Evolutionary conservation across 1,284 basidiomycete species (phyloP).

Genomic region (Malassezia arunalokei): DNA sequence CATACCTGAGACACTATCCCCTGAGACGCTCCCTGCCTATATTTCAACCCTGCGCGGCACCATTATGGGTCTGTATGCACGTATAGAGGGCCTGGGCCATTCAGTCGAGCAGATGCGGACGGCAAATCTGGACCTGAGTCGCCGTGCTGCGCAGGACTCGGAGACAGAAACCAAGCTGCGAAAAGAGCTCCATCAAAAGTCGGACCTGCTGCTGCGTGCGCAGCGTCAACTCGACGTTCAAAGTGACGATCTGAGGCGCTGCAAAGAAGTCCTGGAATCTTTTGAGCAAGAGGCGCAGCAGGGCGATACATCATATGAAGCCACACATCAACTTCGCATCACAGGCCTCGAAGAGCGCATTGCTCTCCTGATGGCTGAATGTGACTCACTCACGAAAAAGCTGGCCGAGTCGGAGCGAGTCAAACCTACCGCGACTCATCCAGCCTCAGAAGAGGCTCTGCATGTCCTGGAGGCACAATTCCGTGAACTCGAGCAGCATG

Average conservation of each 20-base stretch:
- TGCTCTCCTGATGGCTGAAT: conserved; percentile 2
- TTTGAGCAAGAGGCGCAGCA: conserved; percentile 33
- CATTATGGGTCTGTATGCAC: conserved; percentile 20
- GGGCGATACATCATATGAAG: conserved; percentile 23
- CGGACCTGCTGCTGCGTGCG: conserved; percentile 18
- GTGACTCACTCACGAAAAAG: neutral
- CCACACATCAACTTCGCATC: conserved; percentile 35
- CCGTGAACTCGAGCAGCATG: conserved; percentile 45
- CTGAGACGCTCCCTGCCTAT: conserved; percentile 20
- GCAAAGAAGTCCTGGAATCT: conserved; percentile 22
- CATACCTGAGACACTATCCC: conserved; percentile 15
- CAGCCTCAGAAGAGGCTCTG: conserved; percentile 3
- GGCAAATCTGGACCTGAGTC: conserved; percentile 19
- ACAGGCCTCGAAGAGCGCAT: conserved; percentile 26
- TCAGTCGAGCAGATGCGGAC: conserved; percentile 21
- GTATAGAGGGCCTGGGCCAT: conserved; percentile 17
- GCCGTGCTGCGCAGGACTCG: conserved; percentile 22
- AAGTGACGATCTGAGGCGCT: conserved; percentile 21
- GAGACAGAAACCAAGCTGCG: conserved; percentile 26
- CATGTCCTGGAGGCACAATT: conserved; percentile 20
- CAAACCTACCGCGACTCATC: neutral
- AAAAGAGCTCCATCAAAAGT: conserved; percentile 27
- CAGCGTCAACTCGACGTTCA: conserved; percentile 12
- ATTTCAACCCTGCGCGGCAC: conserved; percentile 25
- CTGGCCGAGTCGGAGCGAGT: neutral